Conservation (phyloP, 768 basidiomycete genomes). For the Gymnopilus dilepis region DNA sequence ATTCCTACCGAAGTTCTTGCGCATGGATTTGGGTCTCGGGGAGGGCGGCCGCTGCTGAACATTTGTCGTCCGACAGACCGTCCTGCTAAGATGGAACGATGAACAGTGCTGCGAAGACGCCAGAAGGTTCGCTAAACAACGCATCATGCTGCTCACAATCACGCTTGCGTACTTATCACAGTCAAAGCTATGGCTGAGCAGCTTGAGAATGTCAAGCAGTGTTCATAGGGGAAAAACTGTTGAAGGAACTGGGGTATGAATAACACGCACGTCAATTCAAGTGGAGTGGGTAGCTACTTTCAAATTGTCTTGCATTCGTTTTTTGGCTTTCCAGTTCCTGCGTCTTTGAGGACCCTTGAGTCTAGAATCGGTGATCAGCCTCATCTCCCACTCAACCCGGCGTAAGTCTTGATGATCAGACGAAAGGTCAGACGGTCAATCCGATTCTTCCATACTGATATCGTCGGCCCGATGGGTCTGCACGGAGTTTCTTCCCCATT, state of each 20-base stretch:
- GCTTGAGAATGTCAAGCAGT: neutral
- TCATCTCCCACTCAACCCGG: neutral
- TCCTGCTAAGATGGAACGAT: neutral
- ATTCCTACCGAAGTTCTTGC: slow-evolving; percentile 1
- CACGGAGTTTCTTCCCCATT: neutral
- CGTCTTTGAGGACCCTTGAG: neutral
- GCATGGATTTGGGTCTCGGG: neutral
- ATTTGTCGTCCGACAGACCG: neutral
- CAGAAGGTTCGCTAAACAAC: neutral
- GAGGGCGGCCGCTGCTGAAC: neutral
- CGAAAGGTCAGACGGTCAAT: neutral
- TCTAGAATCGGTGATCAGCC: neutral
- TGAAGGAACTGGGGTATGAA: neutral
- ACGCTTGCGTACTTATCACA: neutral
- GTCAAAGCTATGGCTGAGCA: neutral
- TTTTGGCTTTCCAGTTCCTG: neutral
- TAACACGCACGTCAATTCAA: neutral
- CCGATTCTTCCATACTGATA: neutral
- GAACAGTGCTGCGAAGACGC: neutral
- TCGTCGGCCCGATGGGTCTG: neutral
- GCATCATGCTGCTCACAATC: neutral
- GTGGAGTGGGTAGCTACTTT: neutral
- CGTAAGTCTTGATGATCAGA: neutral
- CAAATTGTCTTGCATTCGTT: neutral
- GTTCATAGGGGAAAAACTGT: neutral